Percentiles rank a stretch among this genome's conserved stretches.
Conservation (phyloP, 2,329 filamentous ascomycete species). For the Fonsecaea pugnacius region DNA sequence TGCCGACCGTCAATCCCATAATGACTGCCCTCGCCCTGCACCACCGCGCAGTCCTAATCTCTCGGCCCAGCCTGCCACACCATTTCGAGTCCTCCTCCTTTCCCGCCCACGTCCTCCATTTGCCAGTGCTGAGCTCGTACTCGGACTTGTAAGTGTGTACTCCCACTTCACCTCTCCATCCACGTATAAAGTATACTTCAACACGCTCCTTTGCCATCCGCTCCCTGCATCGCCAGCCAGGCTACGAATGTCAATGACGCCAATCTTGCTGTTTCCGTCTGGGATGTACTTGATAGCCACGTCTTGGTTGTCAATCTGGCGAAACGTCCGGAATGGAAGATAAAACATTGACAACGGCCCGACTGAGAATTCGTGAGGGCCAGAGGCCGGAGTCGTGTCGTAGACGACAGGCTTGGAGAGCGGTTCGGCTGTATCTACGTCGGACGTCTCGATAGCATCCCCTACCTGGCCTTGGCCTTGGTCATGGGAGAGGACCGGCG, state of each 20-base stretch:
- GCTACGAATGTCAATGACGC: constrained; percentile 73
- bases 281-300: constrained; percentile 81
- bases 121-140: neutral
- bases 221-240: constrained; percentile 8
- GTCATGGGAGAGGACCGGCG: constrained; percentile 42
- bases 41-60: neutral
- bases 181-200: constrained; percentile 81
- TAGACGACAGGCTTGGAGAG: constrained; percentile 14
- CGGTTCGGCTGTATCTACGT: neutral
- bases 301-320: constrained; percentile 79
- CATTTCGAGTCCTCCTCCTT: neutral
- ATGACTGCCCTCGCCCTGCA: neutral
- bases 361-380: constrained; percentile 84
- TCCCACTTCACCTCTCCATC: constrained; percentile 81
- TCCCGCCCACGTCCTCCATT: neutral
- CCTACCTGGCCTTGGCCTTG: neutral
- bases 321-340: constrained; percentile 80
- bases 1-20: neutral
- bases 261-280: constrained; percentile 86
- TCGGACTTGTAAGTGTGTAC: constrained; percentile 48
- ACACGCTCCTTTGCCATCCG: constrained; percentile 62
- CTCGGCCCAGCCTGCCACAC: constrained; percentile 3
- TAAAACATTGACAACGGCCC: constrained; percentile 95
- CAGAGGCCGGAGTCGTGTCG: constrained; percentile 40
- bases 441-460: constrained; percentile 32